phyloP scores from a whole-genome alignment of 352 stramenopile genomes.

The Hyphochytrium catenoides region DNA sequence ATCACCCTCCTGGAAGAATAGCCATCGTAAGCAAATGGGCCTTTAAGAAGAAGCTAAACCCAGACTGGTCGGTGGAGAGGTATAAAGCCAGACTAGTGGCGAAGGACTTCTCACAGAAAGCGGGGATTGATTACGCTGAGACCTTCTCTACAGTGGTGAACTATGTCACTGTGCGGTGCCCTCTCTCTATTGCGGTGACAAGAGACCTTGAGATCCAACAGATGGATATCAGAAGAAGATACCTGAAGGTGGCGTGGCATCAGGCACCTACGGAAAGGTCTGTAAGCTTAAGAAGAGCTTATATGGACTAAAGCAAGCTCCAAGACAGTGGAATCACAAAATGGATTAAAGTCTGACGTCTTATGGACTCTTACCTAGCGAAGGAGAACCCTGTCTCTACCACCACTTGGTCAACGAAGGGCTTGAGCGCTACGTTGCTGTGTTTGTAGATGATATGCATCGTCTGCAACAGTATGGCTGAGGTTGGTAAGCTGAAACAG shows the following conservation, averaged over 20 bases:
- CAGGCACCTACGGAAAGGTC: constrained; percentile 2
- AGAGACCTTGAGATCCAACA: constrained; percentile 1
- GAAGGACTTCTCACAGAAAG: constrained; percentile 12
- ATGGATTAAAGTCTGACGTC: constrained; percentile 8
- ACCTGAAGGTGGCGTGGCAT: constrained; percentile 8
- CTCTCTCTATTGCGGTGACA: constrained; percentile 4
- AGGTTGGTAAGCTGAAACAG: too few species aligned
- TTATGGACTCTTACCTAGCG: too few species aligned
- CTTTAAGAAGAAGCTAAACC: constrained; percentile 18
- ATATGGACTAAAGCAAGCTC: constrained; percentile 14
- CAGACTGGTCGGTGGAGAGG: constrained; percentile 11
- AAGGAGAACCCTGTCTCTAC: too few species aligned
- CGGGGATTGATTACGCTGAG: constrained; percentile 14
- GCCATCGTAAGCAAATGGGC: constrained; percentile 10
- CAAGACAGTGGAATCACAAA: constrained; percentile 10
- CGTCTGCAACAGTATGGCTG: too few species aligned
- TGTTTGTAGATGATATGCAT: too few species aligned
- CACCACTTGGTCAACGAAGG: too few species aligned
- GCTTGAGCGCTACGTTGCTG: too few species aligned
- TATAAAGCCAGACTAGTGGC: constrained; percentile 16
- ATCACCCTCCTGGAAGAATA: neutral
- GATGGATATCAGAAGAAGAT: constrained; percentile 9
- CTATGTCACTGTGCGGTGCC: constrained; percentile 5
- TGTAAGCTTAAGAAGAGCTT: constrained; percentile 9
- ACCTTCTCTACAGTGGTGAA: constrained; percentile 13